phyloP scores from a whole-genome alignment of 345 rosid species.

The Hibiscus syriacus region DNA sequence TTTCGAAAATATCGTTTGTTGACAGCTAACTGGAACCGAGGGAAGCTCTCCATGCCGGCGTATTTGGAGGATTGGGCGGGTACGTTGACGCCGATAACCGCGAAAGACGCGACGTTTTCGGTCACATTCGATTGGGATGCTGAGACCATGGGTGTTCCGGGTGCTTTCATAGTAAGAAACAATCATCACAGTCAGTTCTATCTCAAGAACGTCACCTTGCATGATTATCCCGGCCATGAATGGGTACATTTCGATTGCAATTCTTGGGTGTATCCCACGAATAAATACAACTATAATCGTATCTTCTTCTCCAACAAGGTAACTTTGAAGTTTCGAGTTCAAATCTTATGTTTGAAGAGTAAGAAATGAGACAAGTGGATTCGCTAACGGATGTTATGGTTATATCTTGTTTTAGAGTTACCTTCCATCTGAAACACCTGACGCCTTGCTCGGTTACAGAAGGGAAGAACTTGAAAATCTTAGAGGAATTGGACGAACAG shows the following conservation, averaged over 20 bases:
- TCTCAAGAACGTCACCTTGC: constrained; percentile 61
- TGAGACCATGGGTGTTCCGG: constrained; percentile 52
- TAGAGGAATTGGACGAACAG: constrained; percentile 47
- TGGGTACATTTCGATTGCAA: constrained; percentile 64
- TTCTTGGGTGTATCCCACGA: constrained; percentile 85
- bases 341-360: too few relatives aligned
- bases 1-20: neutral
- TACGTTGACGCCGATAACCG: constrained; percentile 20
- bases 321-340: neutral
- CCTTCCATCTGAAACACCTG: constrained; percentile 80
- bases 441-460: constrained; percentile 45
- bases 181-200: constrained; percentile 56
- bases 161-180: constrained; percentile 57
- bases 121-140: constrained; percentile 54
- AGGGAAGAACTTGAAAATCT: constrained; percentile 59
- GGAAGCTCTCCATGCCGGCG: constrained; percentile 46
- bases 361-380: too few relatives aligned
- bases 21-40: constrained; percentile 32
- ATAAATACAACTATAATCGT: constrained; percentile 53
- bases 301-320: constrained; percentile 94
- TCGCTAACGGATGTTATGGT: too few relatives aligned
- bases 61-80: constrained; percentile 45
- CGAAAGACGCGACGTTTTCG: constrained; percentile 39
- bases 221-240: constrained; percentile 38
- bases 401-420: constrained; percentile 40